Evolutionary conservation across 2,329 filamentous ascomycete species (phyloP).

Genomic region (Alternaria sp.): DNA sequence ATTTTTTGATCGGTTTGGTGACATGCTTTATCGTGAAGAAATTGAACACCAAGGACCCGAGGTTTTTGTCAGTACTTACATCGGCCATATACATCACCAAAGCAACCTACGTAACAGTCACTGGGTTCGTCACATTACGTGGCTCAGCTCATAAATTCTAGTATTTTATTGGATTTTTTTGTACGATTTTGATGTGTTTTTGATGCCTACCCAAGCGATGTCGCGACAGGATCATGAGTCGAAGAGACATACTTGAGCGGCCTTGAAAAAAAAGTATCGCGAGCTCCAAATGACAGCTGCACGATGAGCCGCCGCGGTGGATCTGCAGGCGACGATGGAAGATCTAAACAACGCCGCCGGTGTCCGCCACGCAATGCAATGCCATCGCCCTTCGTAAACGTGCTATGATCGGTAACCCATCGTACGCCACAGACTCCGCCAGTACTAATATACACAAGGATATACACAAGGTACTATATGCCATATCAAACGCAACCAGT

Average conservation of each 20-base stretch:
- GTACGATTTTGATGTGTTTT: not conserved
- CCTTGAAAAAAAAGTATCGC: not conserved
- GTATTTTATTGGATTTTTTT: not conserved
- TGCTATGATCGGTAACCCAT: not conserved
- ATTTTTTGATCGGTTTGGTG: not conserved
- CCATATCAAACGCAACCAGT: not conserved
- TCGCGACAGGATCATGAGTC: not conserved
- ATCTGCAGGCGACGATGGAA: not conserved
- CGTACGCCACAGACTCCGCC: not conserved
- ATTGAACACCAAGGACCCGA: not conserved
- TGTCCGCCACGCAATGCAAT: not conserved
- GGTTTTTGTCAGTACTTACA: not conserved
- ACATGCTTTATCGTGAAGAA: not conserved
- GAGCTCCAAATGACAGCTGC: not conserved
- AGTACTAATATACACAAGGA: not conserved
- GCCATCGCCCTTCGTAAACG: not conserved
- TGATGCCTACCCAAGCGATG: not conserved
- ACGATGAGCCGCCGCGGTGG: not conserved
- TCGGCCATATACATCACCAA: not conserved
- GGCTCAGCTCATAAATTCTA: not conserved
- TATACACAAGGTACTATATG: not conserved
- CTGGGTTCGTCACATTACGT: not conserved
- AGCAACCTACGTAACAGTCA: not conserved
- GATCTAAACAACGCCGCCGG: not conserved
- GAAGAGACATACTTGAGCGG: not conserved